Conservation (phyloP, 768 basidiomycete genomes). For the Phylloporus arenicola region DNA sequence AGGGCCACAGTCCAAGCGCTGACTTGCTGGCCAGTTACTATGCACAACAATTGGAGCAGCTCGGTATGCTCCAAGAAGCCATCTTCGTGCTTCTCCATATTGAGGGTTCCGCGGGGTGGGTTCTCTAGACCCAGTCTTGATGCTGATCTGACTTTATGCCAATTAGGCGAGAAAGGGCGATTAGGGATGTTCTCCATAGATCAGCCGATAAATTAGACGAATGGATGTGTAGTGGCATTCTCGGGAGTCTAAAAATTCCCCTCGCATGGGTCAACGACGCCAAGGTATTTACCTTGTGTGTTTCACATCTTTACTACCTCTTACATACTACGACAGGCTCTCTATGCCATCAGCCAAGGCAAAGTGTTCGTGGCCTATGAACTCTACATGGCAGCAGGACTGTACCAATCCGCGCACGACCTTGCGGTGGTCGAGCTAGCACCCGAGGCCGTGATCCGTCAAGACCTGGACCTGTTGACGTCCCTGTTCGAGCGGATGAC, state of each 20-base stretch:
- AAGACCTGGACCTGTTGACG: conserved; percentile 52
- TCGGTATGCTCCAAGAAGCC: conserved; percentile 79
- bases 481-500: conserved; percentile 66
- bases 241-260: conserved; percentile 77
- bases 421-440: conserved; percentile 83
- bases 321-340: conserved; percentile 45
- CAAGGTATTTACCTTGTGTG: conserved; percentile 45
- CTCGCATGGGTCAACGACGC: conserved; percentile 86
- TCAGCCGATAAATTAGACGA: conserved; percentile 62
- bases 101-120: conserved; percentile 74
- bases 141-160: conserved; percentile 5
- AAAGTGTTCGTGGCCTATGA: conserved; percentile 72
- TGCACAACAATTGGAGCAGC: conserved; percentile 78
- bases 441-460: conserved; percentile 73
- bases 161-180: conserved; percentile 72
- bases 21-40: conserved; percentile 81
- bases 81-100: conserved; percentile 87
- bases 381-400: conserved; percentile 62
- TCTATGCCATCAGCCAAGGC: conserved; percentile 55
- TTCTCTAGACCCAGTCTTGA: conserved; percentile 3
- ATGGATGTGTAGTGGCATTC: conserved; percentile 65
- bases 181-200: conserved; percentile 75
- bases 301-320: neutral
- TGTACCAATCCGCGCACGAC: conserved; percentile 72
- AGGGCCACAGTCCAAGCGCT: conserved; percentile 80